Evolutionary conservation across 345 rosid species (phyloP).

Genomic region (Citrus glauca): DNA sequence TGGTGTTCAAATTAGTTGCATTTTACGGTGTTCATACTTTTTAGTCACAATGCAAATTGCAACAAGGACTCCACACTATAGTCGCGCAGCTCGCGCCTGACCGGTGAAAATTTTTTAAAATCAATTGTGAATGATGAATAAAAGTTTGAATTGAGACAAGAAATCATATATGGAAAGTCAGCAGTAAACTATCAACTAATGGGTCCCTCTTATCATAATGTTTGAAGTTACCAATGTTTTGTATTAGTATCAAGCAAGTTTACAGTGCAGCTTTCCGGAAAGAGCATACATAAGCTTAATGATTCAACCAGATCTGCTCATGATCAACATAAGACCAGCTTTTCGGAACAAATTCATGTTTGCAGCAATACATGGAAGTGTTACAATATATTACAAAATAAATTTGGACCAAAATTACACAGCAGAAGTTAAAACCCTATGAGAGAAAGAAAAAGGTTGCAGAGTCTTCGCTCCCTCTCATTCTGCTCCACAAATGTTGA

Average conservation of each 20-base stretch:
- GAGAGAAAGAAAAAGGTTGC: neutral
- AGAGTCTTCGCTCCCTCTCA: neutral
- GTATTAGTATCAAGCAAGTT: no score
- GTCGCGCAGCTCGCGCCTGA: no score
- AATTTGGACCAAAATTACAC: neutral
- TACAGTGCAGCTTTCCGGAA: no score
- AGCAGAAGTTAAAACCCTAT: neutral
- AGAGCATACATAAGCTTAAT: no score
- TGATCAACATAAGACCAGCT: neutral
- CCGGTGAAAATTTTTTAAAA: neutral
- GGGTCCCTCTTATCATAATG: no score
- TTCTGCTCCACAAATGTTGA: neutral
- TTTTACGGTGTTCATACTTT: neutral
- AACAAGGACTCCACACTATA: neutral
- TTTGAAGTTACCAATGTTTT: no score
- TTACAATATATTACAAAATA: neutral
- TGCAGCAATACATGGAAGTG: neutral
- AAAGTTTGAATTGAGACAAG: neutral
- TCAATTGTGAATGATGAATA: neutral
- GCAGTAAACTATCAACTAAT: neutral
- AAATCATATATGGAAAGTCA: neutral
- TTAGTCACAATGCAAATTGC: neutral
- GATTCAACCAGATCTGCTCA: neutral
- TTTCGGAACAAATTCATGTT: neutral
- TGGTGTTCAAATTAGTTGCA: neutral